phyloP scores from a whole-genome alignment of 1,284 basidiomycete species.

The Rhodotorula sp. region DNA sequence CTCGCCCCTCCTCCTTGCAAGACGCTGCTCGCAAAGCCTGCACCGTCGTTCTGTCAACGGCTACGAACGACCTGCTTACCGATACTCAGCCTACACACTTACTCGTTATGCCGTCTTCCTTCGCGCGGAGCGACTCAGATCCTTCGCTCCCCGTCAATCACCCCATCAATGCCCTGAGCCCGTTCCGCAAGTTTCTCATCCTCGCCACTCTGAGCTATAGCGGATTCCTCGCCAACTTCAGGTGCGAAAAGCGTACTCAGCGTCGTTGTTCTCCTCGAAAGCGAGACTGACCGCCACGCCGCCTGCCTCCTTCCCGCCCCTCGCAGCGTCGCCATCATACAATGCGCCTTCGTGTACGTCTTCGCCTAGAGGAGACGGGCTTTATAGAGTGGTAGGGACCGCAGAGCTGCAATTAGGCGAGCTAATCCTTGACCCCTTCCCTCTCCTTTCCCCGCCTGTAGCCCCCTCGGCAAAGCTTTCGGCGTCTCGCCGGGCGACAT shows the following conservation, averaged over 20 bases:
- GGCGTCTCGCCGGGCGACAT: conserved; percentile 45
- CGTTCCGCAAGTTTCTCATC: conserved; percentile 48
- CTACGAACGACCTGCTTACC: background rate
- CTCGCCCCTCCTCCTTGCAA: too few relatives aligned
- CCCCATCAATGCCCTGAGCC: conserved; percentile 46
- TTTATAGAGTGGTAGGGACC: too few relatives aligned
- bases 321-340: conserved; percentile 5
- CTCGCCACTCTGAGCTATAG: conserved; percentile 38
- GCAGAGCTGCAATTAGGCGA: too few relatives aligned
- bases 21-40: too few relatives aligned
- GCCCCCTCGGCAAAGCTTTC: conserved; percentile 44
- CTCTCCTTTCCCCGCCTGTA: conserved; percentile 18
- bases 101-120: background rate
- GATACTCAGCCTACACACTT: too few relatives aligned
- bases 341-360: conserved; percentile 22
- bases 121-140: background rate
- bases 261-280: conserved; percentile 1
- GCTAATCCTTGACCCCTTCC: conserved; percentile 4
- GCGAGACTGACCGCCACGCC: background rate
- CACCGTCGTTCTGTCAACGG: too few relatives aligned
- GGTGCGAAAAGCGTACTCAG: background rate
- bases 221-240: conserved; percentile 49
- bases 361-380: background rate
- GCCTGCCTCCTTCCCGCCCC: conserved; percentile 41
- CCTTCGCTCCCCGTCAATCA: conserved; percentile 34